These are phyloP conservation scores for Rhododendron ovatum DNA, from an alignment of 148 eudicot genomes.

Conservation along the genomic window DNA sequence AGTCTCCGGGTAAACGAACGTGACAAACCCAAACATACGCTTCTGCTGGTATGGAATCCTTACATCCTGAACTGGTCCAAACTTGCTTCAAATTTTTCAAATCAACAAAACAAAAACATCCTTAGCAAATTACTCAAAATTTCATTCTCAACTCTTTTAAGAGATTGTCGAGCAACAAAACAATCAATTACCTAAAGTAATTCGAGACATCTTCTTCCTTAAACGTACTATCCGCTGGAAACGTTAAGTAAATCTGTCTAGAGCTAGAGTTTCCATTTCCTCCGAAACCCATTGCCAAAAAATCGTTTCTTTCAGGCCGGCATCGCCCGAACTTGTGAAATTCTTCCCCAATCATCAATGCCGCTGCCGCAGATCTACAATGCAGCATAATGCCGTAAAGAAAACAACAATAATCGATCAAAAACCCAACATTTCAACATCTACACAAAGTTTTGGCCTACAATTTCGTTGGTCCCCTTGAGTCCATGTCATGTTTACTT, in stretches of 20 bases:
- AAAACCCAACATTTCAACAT: neutral
- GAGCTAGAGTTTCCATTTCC: conserved; percentile 43
- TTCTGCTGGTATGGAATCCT: conserved; percentile 95
- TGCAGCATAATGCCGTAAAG: conserved; percentile 17
- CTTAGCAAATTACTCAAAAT: conserved; percentile 3
- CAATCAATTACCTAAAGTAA: conserved; percentile 61
- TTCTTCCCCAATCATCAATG: conserved; percentile 72
- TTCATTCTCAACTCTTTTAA: neutral
- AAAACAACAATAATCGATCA: neutral
- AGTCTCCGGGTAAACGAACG: conserved; percentile 79
- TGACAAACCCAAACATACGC: conserved; percentile 96
- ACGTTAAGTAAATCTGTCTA: conserved; percentile 86
- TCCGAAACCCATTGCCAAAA: conserved; percentile 44
- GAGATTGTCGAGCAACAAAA: neutral
- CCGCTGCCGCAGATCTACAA: conserved; percentile 72
- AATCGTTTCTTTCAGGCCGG: conserved; percentile 53
- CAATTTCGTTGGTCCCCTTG: neutral
- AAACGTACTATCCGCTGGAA: conserved; percentile 92
- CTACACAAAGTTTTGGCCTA: neutral
- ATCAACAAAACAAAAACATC: neutral
- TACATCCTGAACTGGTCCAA: conserved; percentile 96
- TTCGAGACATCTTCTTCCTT: conserved; percentile 87
- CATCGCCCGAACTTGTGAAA: conserved; percentile 50
- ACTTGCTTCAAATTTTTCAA: conserved; percentile 44
- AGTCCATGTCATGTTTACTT: neutral